Evolutionary conservation across 2,329 filamentous ascomycete species (phyloP).

Genomic region (Venturiaceae sp.): DNA sequence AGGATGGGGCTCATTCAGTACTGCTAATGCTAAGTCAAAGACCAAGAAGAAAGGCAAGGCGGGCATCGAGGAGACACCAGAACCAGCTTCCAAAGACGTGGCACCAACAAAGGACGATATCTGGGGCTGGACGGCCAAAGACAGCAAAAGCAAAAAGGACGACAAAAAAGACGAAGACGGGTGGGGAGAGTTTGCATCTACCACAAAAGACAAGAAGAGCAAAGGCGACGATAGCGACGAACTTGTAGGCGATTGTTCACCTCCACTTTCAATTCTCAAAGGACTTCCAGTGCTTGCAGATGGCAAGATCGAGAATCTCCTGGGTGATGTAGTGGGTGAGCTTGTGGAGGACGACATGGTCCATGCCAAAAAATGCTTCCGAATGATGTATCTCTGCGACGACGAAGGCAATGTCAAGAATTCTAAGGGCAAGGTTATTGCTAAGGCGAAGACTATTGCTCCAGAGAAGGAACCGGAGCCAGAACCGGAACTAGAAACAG

Average conservation of each 20-base stretch:
- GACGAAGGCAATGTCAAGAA: slow-evolving; percentile 40
- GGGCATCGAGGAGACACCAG: background rate
- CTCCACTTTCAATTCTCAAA: slow-evolving; percentile 38
- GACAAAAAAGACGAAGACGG: slow-evolving; percentile 1
- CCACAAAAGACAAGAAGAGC: slow-evolving; percentile 33
- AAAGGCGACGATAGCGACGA: slow-evolving; percentile 19
- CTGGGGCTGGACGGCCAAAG: slow-evolving; percentile 14
- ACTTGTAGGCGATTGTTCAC: slow-evolving; percentile 20
- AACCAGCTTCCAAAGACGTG: slow-evolving; percentile 12
- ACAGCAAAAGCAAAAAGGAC: slow-evolving; percentile 15
- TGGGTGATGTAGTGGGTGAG: slow-evolving; percentile 41
- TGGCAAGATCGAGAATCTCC: slow-evolving; percentile 40
- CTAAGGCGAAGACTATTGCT: slow-evolving; percentile 62
- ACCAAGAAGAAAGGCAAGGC: background rate
- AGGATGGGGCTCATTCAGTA: slow-evolving; percentile 31
- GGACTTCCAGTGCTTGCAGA: slow-evolving; percentile 48
- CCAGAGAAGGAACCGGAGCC: slow-evolving; percentile 48
- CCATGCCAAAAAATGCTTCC: slow-evolving; percentile 31
- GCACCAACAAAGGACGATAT: no score
- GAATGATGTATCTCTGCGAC: slow-evolving; percentile 39
- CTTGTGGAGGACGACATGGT: slow-evolving; percentile 34
- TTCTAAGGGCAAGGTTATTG: slow-evolving; percentile 42
- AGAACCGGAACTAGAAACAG: slow-evolving; percentile 18
- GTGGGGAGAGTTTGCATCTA: slow-evolving; percentile 33
- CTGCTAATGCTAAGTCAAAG: slow-evolving; percentile 35